A percentile compares a stretch with the other conserved stretches of the same genome.
phyloP scores from a whole-genome alignment of 2,329 filamentous ascomycete species.

The Akanthomyces lecanii region DNA sequence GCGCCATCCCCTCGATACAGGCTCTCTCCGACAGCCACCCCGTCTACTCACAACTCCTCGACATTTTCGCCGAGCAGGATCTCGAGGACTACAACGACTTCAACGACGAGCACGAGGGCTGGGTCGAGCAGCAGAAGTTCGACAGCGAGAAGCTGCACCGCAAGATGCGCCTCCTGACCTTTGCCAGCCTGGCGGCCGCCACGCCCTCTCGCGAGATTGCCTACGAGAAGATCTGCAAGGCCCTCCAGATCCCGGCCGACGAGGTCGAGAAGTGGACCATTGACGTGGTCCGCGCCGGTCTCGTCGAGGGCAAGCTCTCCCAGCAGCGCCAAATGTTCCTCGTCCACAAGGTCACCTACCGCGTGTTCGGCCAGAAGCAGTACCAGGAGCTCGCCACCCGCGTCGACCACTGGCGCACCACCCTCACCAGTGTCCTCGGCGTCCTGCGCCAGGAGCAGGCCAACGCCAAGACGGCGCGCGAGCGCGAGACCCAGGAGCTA shows the following conservation, averaged over 20 bases:
- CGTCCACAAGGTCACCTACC: slow-evolving; percentile 92
- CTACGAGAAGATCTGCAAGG: slow-evolving; percentile 78
- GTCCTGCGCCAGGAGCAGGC: slow-evolving; percentile 78
- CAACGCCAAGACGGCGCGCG: slow-evolving; percentile 70
- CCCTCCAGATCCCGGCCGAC: slow-evolving; percentile 73
- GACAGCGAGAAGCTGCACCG: slow-evolving; percentile 74
- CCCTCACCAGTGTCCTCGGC: slow-evolving; percentile 70
- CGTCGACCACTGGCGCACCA: slow-evolving; percentile 85
- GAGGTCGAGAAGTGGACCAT: slow-evolving; percentile 99
- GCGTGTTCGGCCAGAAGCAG: slow-evolving; percentile 96
- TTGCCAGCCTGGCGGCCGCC: slow-evolving; percentile 81
- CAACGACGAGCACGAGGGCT: slow-evolving; percentile 83
- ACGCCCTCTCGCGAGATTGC: slow-evolving; percentile 82
- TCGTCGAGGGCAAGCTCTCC: slow-evolving; percentile 94
- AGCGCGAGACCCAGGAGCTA: slow-evolving; percentile 68
- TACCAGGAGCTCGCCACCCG: slow-evolving; percentile 92
- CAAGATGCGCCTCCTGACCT: slow-evolving; percentile 94
- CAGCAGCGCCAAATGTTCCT: slow-evolving; percentile 91
- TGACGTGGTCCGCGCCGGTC: slow-evolving; percentile 90
- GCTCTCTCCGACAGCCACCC: slow-evolving; percentile 80
- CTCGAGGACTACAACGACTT: slow-evolving; percentile 96
- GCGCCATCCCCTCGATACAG: slow-evolving; percentile 78
- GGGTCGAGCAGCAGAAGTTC: slow-evolving; percentile 70
- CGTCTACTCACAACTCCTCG: slow-evolving; percentile 84
- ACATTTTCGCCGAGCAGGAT: slow-evolving; percentile 91